A percentile compares a stretch with the other conserved stretches of the same genome.
Evolutionary conservation across 1,284 basidiomycete species (phyloP).

Genomic region (Sanghuangporus weigelae): DNA sequence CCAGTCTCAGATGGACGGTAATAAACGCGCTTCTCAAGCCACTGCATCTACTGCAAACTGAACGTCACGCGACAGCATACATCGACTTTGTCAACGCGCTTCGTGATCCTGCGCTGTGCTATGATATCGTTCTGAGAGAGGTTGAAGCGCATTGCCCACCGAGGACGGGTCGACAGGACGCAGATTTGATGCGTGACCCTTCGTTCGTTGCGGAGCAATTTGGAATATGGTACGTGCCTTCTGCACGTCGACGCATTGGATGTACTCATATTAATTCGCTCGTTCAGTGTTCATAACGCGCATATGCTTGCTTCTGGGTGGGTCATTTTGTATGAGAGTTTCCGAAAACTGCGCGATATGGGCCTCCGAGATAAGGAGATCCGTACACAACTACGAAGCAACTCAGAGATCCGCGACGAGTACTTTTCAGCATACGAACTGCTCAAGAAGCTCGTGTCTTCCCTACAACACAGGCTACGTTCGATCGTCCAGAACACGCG

Average conservation of each 20-base stretch:
- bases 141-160: conserved; percentile 43
- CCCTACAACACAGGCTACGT: conserved; percentile 38
- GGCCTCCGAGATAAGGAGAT: conserved; percentile 50
- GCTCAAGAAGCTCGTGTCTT: conserved; percentile 50
- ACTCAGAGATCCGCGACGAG: conserved; percentile 43
- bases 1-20: conserved; percentile 65
- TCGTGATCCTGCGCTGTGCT: conserved; percentile 57
- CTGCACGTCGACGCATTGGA: neutral
- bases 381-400: conserved; percentile 44
- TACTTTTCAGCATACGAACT: conserved; percentile 65
- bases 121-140: conserved; percentile 47
- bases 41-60: neutral
- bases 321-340: conserved; percentile 54
- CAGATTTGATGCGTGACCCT: conserved; percentile 36
- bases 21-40: conserved; percentile 18
- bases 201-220: conserved; percentile 51
- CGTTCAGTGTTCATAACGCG: conserved; percentile 62
- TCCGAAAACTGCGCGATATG: conserved; percentile 45
- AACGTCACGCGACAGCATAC: conserved; percentile 37
- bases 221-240: conserved; percentile 46
- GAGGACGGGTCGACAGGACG: conserved; percentile 25
- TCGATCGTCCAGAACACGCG: conserved; percentile 16
- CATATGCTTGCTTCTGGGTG: conserved; percentile 74
- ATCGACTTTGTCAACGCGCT: conserved; percentile 63
- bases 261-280: neutral